Base-by-base conservation (phyloP, 148 eudicot species). In the Rhododendron griersonianum region DNA sequence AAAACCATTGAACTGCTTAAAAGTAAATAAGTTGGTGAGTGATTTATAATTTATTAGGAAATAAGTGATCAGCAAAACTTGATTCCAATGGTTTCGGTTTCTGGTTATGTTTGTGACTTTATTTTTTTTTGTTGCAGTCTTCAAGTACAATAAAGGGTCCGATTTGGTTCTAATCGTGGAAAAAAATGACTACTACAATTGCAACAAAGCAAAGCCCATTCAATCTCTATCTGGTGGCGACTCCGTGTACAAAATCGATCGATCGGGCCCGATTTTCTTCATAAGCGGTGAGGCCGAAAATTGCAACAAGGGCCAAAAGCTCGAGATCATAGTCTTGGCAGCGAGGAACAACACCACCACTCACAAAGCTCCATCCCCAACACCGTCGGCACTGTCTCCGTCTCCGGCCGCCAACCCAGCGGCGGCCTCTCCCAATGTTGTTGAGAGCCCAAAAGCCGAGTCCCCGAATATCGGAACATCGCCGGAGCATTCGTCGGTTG, bases 191-290 rank as follows among this genome's bases (percentile, higher is more conserved):
- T 91, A 87, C 77, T 23, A 59, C 87, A 89, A 78, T 21, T 91
- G 92, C 89, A 91, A 89, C 86, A 89, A 87, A 30, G 51, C 86
- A 2, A 86, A 84, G 11, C 91, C 91, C n/a, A 39, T 65, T 2
- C 55, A 50, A 19, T 28, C 81, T 21, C 51, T 91, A 3, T 28
- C 65, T 0, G 67, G 78, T 1, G 86, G 87, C 11, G 65, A 83
- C 33, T 87, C 91, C 0, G 81, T 18, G 14, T 87, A 87, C 90
- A 67, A 87, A 77, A 55, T 91, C 9, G 25, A 81, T 2, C 67
- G 53, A 33, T 88, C 92, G 0, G 92, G 92, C 3, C 84, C 83
- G 21, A 84, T 85, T 50, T 85, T 33, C 59, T 89, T 89, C 80
- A 86, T 89, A 16, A 89, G 91, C 14, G 91, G 91, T 19, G 74